Evolutionary conservation across 371 early-diverging fungal species (phyloP).

Genomic region (Basidiobolus meristosporus): DNA sequence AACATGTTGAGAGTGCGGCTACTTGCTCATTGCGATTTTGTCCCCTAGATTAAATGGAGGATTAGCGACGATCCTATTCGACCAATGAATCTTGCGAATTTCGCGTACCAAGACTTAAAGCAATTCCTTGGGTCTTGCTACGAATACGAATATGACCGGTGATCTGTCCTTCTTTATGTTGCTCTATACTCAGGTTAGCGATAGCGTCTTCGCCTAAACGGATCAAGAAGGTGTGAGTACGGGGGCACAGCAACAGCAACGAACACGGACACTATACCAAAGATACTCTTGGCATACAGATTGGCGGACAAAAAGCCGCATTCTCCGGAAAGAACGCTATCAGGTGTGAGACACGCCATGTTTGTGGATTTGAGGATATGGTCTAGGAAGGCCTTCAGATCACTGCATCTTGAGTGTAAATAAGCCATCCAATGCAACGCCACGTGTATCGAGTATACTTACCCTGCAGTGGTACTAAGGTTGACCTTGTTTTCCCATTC

Average conservation of each 20-base stretch:
- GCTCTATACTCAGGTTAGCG: conserved; percentile 87
- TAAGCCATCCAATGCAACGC: neutral
- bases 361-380: conserved; percentile 89
- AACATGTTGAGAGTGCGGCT: too few species aligned
- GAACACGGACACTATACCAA: conserved; percentile 28
- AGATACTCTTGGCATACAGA: conserved; percentile 84
- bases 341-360: conserved; percentile 88
- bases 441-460: conserved; percentile 9
- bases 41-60: too few species aligned
- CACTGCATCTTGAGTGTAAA: too few species aligned
- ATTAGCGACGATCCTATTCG: too few species aligned
- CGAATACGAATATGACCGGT: conserved; percentile 92
- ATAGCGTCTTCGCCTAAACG: conserved; percentile 70
- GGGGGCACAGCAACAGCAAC: neutral
- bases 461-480: conserved; percentile 76
- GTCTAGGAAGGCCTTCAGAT: conserved; percentile 61
- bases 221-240: neutral
- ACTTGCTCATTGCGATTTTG: too few species aligned
- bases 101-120: conserved; percentile 68
- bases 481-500: conserved; percentile 99
- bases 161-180: conserved; percentile 50
- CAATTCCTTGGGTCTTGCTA: conserved; percentile 95
- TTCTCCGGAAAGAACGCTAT: conserved; percentile 77
- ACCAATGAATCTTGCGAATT: too few species aligned
- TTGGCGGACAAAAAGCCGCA: conserved; percentile 93